Evolutionary conservation across 2,329 filamentous ascomycete species (phyloP), one percentile per base, ranked within the genome.

Genomic region (Stemphylium beticola): DNA sequence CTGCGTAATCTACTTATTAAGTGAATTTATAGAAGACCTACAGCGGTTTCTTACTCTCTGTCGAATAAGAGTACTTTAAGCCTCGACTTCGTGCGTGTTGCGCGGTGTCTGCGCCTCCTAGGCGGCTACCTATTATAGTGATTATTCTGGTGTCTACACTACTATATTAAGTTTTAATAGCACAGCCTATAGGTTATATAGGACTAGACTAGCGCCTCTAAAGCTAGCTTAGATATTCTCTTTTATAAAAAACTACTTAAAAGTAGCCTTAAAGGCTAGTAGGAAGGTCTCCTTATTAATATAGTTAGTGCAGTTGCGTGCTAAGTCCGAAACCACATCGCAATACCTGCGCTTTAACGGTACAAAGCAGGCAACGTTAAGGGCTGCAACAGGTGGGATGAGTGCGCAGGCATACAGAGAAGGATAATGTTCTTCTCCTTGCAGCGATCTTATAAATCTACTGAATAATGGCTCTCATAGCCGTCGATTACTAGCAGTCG

Each of bases 331-430:
- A n/a, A 40, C 3, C 1, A 3, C 14, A 20, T 40, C 24, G 24
- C 38, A 24, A 40, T 40, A 40, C 18, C 14, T 24, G 20, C 18
- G 18, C 40, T 42, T 42, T 42, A 32, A 32, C 17, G 17, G 40
- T 14, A 7, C n/a, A 61, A 79, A 79, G 61, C 64, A 73, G 17
- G 62, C 63, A 44, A 78, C 60, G 72, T 79, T 66, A 49, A 78
- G 72, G 70, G 75, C 62, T 79, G 65, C 20, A 75, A 68, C 18
- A 75, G 43, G 61, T 78, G 18, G n/a, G 62, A 50, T 69, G 77
- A 24, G 64, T 47, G 55, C 76, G 61, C 77, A 76, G 32, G 76
- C 69, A 44, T 78, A 55, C 17, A 67, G 49, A 40, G 53, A 64
- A 18, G n/a, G 7, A 38, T 38, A 38, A 38, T 38, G 51, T 60